Conservation (phyloP, 257 asterid species). For the Agastache rugosa region DNA sequence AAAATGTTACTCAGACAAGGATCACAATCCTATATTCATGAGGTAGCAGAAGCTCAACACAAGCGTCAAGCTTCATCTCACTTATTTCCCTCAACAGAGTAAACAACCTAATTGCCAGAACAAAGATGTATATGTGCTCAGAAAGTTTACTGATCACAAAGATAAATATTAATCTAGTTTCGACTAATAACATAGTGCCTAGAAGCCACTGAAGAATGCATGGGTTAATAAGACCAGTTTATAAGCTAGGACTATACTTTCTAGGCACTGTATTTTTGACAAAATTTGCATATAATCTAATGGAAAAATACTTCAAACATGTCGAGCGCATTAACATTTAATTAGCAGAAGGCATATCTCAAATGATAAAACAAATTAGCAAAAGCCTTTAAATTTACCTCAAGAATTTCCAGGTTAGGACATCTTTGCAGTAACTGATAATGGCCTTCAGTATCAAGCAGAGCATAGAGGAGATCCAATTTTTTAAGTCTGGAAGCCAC, state of each 20-base stretch:
- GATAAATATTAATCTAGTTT: neutral
- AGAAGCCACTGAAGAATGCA: neutral
- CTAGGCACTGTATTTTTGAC: neutral
- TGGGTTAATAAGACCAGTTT: neutral
- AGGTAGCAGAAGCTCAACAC: constrained; percentile 4
- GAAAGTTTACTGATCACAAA: neutral
- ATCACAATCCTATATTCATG: constrained; percentile 4
- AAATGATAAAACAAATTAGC: constrained; percentile 22
- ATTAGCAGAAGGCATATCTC: constrained; percentile 6
- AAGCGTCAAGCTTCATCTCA: constrained; percentile 14
- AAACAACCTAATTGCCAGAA: constrained; percentile 10
- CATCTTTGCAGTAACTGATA: constrained; percentile 67
- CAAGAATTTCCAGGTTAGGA: constrained; percentile 80
- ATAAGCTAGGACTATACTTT: neutral
- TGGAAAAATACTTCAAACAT: neutral
- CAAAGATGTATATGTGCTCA: neutral
- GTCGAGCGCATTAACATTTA: constrained; percentile 8
- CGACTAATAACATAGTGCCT: neutral
- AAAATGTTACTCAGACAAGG: constrained; percentile 8
- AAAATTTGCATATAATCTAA: neutral
- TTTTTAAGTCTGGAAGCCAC: constrained; percentile 66
- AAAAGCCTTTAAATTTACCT: constrained; percentile 51
- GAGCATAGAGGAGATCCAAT: constrained; percentile 83
- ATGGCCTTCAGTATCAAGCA: constrained; percentile 88
- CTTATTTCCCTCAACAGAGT: neutral